Percentiles rank a stretch among this genome's conserved stretches.
These are phyloP conservation scores for Entomortierella lignicola DNA, from an alignment of 192 early-diverging fungal species.

Conservation along the genomic window DNA sequence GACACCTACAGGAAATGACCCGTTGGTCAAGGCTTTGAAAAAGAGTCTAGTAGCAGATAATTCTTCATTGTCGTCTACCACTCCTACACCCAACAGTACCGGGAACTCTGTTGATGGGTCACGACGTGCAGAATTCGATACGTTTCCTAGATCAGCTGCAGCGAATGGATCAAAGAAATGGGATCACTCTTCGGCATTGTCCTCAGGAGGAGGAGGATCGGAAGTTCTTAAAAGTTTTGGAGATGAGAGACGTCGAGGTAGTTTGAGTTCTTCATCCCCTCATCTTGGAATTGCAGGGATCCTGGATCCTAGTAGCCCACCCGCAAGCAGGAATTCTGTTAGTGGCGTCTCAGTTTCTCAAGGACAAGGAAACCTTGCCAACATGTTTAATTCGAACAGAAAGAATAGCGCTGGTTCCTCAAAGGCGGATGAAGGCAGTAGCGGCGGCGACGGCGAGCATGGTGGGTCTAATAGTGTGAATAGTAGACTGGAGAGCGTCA, in stretches of 20 bases:
- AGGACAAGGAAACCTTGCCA: slow-evolving; percentile 36
- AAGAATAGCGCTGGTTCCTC: no score
- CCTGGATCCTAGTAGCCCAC: slow-evolving; percentile 19
- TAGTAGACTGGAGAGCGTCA: background rate
- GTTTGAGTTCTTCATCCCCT: slow-evolving; percentile 18
- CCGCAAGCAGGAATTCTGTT: slow-evolving; percentile 11
- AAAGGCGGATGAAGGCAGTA: background rate
- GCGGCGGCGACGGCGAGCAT: background rate
- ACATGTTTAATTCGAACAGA: slow-evolving; percentile 19
- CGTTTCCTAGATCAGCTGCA: slow-evolving; percentile 12
- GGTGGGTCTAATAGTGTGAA: background rate
- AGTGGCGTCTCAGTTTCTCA: slow-evolving; percentile 17
- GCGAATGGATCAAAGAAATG: background rate
- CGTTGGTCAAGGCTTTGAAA: slow-evolving; percentile 18
- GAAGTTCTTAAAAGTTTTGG: background rate
- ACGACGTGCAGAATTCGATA: slow-evolving; percentile 16
- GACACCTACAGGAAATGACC: slow-evolving; percentile 25
- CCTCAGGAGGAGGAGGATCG: no score
- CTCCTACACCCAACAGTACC: background rate
- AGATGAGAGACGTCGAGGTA: background rate
- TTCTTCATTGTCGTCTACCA: background rate
- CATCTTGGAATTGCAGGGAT: slow-evolving; percentile 47
- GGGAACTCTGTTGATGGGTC: background rate
- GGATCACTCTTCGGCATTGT: background rate
- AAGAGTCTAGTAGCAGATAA: slow-evolving; percentile 1